These are phyloP conservation scores for Amniculicola lignicola DNA, from an alignment of 495 filamentous ascomycete genomes.

Conservation along the genomic window DNA sequence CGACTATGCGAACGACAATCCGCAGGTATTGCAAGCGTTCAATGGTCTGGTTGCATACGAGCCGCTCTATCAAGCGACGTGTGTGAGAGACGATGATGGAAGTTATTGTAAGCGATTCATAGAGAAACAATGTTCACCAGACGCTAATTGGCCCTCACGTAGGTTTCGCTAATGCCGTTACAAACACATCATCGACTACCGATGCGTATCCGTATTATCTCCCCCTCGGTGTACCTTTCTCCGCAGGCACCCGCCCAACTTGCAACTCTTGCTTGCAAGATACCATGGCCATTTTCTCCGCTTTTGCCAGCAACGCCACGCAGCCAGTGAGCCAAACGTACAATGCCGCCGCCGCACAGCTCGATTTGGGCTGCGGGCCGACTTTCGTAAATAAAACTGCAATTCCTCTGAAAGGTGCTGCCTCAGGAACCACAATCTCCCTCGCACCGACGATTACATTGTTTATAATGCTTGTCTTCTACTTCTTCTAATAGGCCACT, in stretches of 20 bases:
- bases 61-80: slow-evolving; percentile 73
- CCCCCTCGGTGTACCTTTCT: slow-evolving; percentile 69
- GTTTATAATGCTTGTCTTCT: slow-evolving; percentile 30
- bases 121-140: slow-evolving; percentile 26
- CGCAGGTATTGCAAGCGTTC: slow-evolving; percentile 70
- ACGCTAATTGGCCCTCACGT: neutral
- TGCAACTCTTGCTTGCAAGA: slow-evolving; percentile 43
- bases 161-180: slow-evolving; percentile 78
- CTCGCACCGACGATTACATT: slow-evolving; percentile 24
- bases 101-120: slow-evolving; percentile 53
- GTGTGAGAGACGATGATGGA: slow-evolving; percentile 58
- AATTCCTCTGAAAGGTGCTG: slow-evolving; percentile 28
- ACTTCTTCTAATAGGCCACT: slow-evolving; percentile 20
- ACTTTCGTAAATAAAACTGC: slow-evolving; percentile 38
- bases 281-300: slow-evolving; percentile 40
- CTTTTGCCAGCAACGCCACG: slow-evolving; percentile 36
- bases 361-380: slow-evolving; percentile 40
- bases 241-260: slow-evolving; percentile 58
- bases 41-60: slow-evolving; percentile 68
- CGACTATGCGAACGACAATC: slow-evolving; percentile 65
- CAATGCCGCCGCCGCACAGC: slow-evolving; percentile 37
- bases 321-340: slow-evolving; percentile 42
- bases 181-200: slow-evolving; percentile 62
- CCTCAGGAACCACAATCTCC: slow-evolving; percentile 4
- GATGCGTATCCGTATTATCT: slow-evolving; percentile 80